Percentiles rank a stretch among this genome's conserved stretches.
Evolutionary conservation across 2,329 filamentous ascomycete genomes (phyloP).

Genomic region (Aureobasidium sp.): DNA sequence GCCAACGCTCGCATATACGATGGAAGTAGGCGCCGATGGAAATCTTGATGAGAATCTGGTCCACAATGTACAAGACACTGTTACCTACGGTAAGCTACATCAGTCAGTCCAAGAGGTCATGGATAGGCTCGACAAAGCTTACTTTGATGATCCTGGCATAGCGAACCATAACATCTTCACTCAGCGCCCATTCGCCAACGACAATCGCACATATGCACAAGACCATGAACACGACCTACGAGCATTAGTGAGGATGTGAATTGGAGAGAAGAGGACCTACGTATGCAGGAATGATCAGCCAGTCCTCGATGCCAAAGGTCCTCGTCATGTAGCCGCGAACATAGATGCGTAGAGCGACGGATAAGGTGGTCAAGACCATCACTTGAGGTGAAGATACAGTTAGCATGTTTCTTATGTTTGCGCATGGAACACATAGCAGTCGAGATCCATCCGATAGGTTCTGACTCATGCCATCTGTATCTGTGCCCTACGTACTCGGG

Average conservation of each 20-base stretch:
- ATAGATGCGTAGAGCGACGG: slow-evolving; percentile 14
- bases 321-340: slow-evolving; percentile 15
- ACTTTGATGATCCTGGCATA: not conserved
- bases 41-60: slow-evolving; percentile 15
- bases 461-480: too few species aligned
- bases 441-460: too few species aligned
- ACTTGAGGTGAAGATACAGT: not conserved
- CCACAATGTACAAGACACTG: slow-evolving; percentile 10
- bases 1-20: slow-evolving; percentile 13
- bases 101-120: not conserved
- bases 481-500: not conserved
- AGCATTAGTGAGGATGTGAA: not conserved
- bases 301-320: slow-evolving; percentile 14
- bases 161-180: not conserved
- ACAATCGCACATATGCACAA: not conserved
- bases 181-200: not conserved
- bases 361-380: slow-evolving; percentile 2
- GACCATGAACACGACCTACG: not conserved
- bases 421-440: too few species aligned
- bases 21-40: slow-evolving; percentile 14
- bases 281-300: slow-evolving; percentile 15
- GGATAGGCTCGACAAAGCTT: not conserved
- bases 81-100: slow-evolving; percentile 2
- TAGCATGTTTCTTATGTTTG: too few species aligned
- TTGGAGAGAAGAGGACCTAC: not conserved